Conservation (phyloP, 352 stramenopile species). For the Phytopythium cucurbitacearum region DNA sequence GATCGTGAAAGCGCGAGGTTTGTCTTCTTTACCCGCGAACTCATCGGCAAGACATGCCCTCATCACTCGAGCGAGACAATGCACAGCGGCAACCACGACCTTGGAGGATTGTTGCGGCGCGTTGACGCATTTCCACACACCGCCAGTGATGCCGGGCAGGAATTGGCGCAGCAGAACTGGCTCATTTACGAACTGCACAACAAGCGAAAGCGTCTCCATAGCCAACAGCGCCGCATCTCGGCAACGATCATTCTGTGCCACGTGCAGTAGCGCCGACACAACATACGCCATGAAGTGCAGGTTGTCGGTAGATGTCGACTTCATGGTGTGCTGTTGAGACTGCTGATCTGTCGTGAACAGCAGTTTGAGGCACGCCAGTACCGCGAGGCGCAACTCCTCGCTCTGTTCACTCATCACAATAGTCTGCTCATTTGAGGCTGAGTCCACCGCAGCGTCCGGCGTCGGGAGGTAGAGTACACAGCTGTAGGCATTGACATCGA, state of each 20-base stretch:
- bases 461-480: constrained; percentile 54
- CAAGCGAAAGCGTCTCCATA: constrained; percentile 32
- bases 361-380: constrained; percentile 38
- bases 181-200: constrained; percentile 33
- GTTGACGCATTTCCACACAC: constrained; percentile 61
- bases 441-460: constrained; percentile 17
- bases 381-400: constrained; percentile 55
- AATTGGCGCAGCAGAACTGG: constrained; percentile 48
- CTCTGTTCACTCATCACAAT: constrained; percentile 15
- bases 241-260: constrained; percentile 48
- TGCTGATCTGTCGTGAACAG: constrained; percentile 15
- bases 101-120: constrained; percentile 65
- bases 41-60: background rate
- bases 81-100: constrained; percentile 52
- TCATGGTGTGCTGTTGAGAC: constrained; percentile 2
- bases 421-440: background rate
- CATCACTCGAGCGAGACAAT: constrained; percentile 31
- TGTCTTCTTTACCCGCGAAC: background rate
- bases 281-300: constrained; percentile 71
- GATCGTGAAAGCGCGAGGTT: constrained; percentile 11
- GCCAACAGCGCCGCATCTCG: constrained; percentile 30
- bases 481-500: constrained; percentile 1
- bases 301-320: constrained; percentile 21
- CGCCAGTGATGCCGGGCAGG: constrained; percentile 58
- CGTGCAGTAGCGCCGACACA: constrained; percentile 53